Evolutionary conservation across 495 filamentous ascomycete genomes (phyloP).

Genomic region (Durotheca rogersii): DNA sequence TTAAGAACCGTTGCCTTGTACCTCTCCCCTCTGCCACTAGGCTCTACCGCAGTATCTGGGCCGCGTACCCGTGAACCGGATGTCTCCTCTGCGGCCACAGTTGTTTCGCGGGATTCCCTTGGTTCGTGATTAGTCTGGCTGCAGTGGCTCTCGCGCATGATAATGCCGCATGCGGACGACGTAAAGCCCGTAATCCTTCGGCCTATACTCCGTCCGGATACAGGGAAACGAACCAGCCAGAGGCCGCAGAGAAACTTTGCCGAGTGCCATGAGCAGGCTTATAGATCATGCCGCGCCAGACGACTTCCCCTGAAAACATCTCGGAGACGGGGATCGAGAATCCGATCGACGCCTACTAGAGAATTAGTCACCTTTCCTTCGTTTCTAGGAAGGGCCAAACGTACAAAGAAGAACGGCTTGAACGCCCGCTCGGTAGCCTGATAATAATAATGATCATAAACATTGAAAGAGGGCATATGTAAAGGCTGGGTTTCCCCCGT

Average conservation of each 20-base stretch:
- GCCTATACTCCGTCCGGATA: conserved; percentile 8
- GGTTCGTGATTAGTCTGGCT: too few relatives aligned
- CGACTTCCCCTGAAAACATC: conserved; percentile 61
- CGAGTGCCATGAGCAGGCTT: conserved; percentile 66
- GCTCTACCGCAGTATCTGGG: too few relatives aligned
- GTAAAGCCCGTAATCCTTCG: background rate
- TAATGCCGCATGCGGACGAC: conserved; percentile 6
- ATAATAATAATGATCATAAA: conserved; percentile 60
- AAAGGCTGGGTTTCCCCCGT: too few relatives aligned
- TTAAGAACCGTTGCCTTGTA: too few relatives aligned
- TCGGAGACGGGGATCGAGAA: conserved; percentile 74
- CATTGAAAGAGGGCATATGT: too few relatives aligned
- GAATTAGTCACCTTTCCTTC: too few relatives aligned
- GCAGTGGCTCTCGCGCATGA: too few relatives aligned
- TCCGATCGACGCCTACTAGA: conserved; percentile 74
- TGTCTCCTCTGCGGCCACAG: too few relatives aligned
- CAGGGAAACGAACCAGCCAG: conserved; percentile 58
- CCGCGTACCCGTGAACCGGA: too few relatives aligned
- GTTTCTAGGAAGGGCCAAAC: too few relatives aligned
- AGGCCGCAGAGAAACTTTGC: conserved; percentile 63
- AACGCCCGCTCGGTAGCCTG: conserved; percentile 56
- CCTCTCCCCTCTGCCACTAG: too few relatives aligned
- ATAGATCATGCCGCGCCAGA: conserved; percentile 76
- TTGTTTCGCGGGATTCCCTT: too few relatives aligned
- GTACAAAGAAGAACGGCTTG: conserved; percentile 77